phyloP scores from a whole-genome alignment of 345 rosid genomes.

The Noccaea caerulescens region DNA sequence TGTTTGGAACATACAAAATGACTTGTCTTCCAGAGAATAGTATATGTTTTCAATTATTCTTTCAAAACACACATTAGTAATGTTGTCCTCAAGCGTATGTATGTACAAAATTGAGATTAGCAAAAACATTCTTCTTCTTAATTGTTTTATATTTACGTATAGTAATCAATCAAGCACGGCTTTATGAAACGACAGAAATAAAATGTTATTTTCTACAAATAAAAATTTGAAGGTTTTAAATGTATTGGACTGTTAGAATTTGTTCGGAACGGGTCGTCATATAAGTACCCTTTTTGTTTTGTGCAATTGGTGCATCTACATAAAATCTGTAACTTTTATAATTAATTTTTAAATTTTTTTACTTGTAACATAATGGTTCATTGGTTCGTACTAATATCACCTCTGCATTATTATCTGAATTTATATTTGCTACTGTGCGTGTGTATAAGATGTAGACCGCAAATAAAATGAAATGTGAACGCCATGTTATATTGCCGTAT shows the following conservation, averaged over 20 bases:
- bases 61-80: slow-evolving; percentile 8
- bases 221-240: neutral
- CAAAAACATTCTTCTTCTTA: slow-evolving; percentile 16
- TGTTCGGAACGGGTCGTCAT: slow-evolving; percentile 16
- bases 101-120: slow-evolving; percentile 32
- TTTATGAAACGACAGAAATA: neutral
- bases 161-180: slow-evolving; percentile 24
- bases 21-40: slow-evolving; percentile 38
- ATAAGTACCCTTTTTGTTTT: neutral
- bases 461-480: slow-evolving; percentile 21
- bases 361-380: neutral
- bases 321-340: neutral
- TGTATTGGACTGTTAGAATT: slow-evolving; percentile 28
- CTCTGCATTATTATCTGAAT: no score
- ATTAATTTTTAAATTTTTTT: neutral
- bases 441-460: neutral
- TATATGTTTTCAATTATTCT: slow-evolving; percentile 33
- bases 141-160: slow-evolving; percentile 8
- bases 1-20: slow-evolving; percentile 50
- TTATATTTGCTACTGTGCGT: neutral
- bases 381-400: no score
- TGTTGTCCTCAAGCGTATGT: slow-evolving; percentile 34
- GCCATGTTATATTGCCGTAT: slow-evolving; percentile 5
- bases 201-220: slow-evolving; percentile 20
- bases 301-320: slow-evolving; percentile 11